These are phyloP conservation scores for Ophiostoma pallidulum DNA, from an alignment of 2,329 filamentous ascomycete species.

Conservation along the genomic window DNA sequence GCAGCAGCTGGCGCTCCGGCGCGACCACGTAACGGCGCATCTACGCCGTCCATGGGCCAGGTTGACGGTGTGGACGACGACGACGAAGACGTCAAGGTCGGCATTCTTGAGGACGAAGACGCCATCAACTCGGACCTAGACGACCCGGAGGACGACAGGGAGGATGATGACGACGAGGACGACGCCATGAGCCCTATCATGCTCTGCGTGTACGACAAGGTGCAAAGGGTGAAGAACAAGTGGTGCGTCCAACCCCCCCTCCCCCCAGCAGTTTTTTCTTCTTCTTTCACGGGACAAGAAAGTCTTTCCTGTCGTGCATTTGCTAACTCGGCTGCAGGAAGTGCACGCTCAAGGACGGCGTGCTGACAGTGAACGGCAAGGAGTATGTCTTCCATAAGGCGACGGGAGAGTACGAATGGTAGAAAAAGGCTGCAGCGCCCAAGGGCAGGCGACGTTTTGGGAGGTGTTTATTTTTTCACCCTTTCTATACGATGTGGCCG, in stretches of 20 bases:
- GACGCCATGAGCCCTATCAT: slow-evolving; percentile 82
- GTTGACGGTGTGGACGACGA: slow-evolving; percentile 53
- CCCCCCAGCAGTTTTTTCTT: neutral
- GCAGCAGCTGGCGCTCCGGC: neutral
- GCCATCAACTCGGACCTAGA: slow-evolving; percentile 98
- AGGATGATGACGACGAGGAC: slow-evolving; percentile 80
- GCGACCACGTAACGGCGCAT: neutral
- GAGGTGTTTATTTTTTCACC: too few species aligned
- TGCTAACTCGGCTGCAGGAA: slow-evolving; percentile 49
- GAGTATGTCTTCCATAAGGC: slow-evolving; percentile 99
- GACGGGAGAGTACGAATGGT: slow-evolving; percentile 97
- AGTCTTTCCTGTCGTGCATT: neutral
- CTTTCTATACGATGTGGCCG: too few species aligned
- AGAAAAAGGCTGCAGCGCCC: too few species aligned
- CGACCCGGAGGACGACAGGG: slow-evolving; percentile 77
- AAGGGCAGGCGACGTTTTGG: too few species aligned
- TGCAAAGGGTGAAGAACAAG: slow-evolving; percentile 98
- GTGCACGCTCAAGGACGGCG: slow-evolving; percentile 94
- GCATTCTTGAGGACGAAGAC: slow-evolving; percentile 68
- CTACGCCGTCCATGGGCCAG: slow-evolving; percentile 25
- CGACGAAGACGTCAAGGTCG: slow-evolving; percentile 51
- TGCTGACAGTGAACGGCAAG: slow-evolving; percentile 84
- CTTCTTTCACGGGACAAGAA: slow-evolving; percentile 8
- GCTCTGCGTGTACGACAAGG: slow-evolving; percentile 99
- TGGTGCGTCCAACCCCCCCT: slow-evolving; percentile 44